Evolutionary conservation across 169 alveolate genomes (phyloP), one percentile per base, ranked within the genome.

Genomic region (Plasmodium reichenowi): DNA sequence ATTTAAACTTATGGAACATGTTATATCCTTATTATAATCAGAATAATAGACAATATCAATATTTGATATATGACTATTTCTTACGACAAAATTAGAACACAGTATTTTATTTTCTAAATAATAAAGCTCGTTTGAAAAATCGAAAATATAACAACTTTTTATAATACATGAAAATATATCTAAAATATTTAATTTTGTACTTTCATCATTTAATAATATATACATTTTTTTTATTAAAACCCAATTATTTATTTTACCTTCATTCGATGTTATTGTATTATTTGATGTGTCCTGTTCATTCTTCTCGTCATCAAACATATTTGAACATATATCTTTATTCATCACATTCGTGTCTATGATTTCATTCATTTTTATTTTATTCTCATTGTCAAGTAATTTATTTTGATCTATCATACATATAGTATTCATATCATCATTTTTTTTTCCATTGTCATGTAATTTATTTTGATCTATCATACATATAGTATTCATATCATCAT

Each of bases 151-250:
- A 38, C 59, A 71, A 17, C 48, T 59, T 72, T 86, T 86, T 22
- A 63, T 86, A 20, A 86, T 50, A 17, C 71, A 29, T 45, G 87
- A 59, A 72, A 86, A 86, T 9, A 86, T 20, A 66, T 58, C 9
- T 38, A 86, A 52, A 43, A 86, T 86, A 45, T 58, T 86, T 17
- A 20, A 2, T 15, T 38, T 8, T 45, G 78, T 59, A 26, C 6
- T 45, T 52, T 86, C 76, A 20, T 63, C 92, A 10, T 86, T 86
- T 10, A 86, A n/a, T 15, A 86, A 17, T 29, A 86, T n/a, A 54
- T 72, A 59, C n/a, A 86, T 60, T 52, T 58, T 72, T 72, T 70
- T 72, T 32, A 86, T 24, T 32, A 32, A 43, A 15, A 71, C 76
- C 92, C 92, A 86, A 10, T 83, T 66, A 5, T 45, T 63, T 38